Evolutionary conservation across 768 basidiomycete genomes (phyloP).

Genomic region (Gymnopilus dilepis): DNA sequence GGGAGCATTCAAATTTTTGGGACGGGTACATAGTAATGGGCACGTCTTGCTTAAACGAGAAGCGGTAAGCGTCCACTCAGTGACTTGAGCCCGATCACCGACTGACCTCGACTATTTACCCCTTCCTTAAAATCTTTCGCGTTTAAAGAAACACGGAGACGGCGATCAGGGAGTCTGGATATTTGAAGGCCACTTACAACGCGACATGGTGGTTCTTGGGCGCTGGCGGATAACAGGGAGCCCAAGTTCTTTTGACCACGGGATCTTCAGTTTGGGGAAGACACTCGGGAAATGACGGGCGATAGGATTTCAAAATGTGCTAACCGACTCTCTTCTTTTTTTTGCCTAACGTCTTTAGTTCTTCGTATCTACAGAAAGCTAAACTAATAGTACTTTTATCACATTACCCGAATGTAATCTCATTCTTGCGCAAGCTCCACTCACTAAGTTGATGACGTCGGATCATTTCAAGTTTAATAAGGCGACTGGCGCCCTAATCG

Average conservation of each 20-base stretch:
- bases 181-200: conserved; percentile 60
- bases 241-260: conserved; percentile 43
- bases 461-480: conserved; percentile 3
- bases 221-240: conserved; percentile 50
- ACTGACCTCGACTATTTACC: conserved; percentile 1
- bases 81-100: conserved; percentile 5
- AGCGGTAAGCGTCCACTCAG: conserved; percentile 48
- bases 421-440: neutral
- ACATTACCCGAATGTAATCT: neutral
- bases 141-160: conserved; percentile 47
- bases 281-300: conserved; percentile 23
- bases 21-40: conserved; percentile 64
- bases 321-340: neutral
- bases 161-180: conserved; percentile 55
- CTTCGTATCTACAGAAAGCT: too few relatives aligned
- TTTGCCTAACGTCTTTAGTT: neutral
- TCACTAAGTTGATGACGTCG: conserved; percentile 4
- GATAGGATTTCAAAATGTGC: neutral
- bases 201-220: conserved; percentile 56
- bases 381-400: neutral
- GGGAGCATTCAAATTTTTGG: conserved; percentile 67
- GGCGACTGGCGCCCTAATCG: neutral
- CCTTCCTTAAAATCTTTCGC: conserved; percentile 4
- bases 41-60: conserved; percentile 63
- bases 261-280: conserved; percentile 65